Evolutionary conservation across 2,329 filamentous ascomycete species (phyloP).

Genomic region (Alternaria longipes): DNA sequence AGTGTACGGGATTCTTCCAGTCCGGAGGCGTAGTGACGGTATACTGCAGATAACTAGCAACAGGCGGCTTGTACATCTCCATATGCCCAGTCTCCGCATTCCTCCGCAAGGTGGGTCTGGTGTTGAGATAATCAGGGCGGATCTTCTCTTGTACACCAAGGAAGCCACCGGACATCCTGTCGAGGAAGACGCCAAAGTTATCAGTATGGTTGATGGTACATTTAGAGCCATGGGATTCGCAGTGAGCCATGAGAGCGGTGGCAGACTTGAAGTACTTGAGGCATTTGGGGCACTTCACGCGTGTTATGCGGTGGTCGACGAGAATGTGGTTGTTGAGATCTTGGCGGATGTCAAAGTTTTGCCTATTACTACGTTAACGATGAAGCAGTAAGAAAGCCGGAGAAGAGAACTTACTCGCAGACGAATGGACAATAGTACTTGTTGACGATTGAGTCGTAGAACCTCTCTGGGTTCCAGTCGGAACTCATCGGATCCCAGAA

Average conservation of each 20-base stretch:
- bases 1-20: slow-evolving; percentile 37
- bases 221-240: slow-evolving; percentile 45
- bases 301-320: slow-evolving; percentile 46
- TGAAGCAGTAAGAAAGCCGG: not conserved
- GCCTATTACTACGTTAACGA: slow-evolving; percentile 25
- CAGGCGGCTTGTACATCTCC: slow-evolving; percentile 37
- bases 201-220: slow-evolving; percentile 50
- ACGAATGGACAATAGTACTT: slow-evolving; percentile 65
- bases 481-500: slow-evolving; percentile 61
- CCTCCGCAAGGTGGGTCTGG: slow-evolving; percentile 26
- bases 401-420: slow-evolving; percentile 58
- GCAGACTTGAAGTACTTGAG: slow-evolving; percentile 52
- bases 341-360: slow-evolving; percentile 32
- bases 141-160: slow-evolving; percentile 42
- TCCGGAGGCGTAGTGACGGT: slow-evolving; percentile 41
- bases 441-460: slow-evolving; percentile 55
- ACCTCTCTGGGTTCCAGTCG: slow-evolving; percentile 60
- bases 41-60: slow-evolving; percentile 45
- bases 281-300: slow-evolving; percentile 53
- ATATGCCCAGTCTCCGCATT: slow-evolving; percentile 33
- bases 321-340: slow-evolving; percentile 52
- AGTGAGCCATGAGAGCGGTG: slow-evolving; percentile 53
- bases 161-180: slow-evolving; percentile 56
- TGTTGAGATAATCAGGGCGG: slow-evolving; percentile 45
- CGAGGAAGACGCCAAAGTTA: slow-evolving; percentile 48